Evolutionary conservation across 208 protist species (phyloP).

Genomic region (Trypanosoma vivax): DNA sequence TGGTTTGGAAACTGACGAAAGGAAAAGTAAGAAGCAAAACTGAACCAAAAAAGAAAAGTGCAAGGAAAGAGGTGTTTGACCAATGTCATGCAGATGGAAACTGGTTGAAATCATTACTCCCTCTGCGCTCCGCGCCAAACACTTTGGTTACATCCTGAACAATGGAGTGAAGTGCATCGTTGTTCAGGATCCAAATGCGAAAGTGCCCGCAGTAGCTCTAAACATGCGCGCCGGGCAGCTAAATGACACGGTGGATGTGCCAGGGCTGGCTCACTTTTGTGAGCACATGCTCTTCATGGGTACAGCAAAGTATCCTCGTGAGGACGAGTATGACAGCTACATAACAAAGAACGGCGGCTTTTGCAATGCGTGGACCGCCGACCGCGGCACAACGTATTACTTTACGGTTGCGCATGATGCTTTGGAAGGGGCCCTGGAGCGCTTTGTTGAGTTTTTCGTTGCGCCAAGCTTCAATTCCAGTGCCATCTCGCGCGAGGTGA

Average conservation of each 20-base stretch:
- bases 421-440: constrained; percentile 82
- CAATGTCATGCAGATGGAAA: constrained; percentile 9
- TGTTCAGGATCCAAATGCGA: constrained; percentile 55
- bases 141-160: constrained; percentile 48
- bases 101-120: constrained; percentile 43
- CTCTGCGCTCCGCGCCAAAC: constrained; percentile 22
- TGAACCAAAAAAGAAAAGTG: neutral
- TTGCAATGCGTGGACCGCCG: constrained; percentile 84
- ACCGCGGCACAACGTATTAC: constrained; percentile 81
- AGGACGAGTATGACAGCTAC: constrained; percentile 78
- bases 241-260: constrained; percentile 54
- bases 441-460: constrained; percentile 93
- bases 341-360: constrained; percentile 65
- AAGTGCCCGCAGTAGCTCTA: constrained; percentile 65
- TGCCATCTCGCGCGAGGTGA: constrained; percentile 78
- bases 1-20: neutral
- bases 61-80: too few relatives aligned
- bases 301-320: constrained; percentile 87
- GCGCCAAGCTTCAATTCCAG: constrained; percentile 76
- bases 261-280: constrained; percentile 88
- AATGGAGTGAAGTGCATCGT: constrained; percentile 78
- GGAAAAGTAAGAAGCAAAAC: neutral
- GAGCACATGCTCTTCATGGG: constrained; percentile 95
- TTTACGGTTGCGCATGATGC: constrained; percentile 66
- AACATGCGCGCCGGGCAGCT: constrained; percentile 58